phyloP scores from a whole-genome alignment of 805 yeast genomes.

The Tetrapisispora fleetii region DNA sequence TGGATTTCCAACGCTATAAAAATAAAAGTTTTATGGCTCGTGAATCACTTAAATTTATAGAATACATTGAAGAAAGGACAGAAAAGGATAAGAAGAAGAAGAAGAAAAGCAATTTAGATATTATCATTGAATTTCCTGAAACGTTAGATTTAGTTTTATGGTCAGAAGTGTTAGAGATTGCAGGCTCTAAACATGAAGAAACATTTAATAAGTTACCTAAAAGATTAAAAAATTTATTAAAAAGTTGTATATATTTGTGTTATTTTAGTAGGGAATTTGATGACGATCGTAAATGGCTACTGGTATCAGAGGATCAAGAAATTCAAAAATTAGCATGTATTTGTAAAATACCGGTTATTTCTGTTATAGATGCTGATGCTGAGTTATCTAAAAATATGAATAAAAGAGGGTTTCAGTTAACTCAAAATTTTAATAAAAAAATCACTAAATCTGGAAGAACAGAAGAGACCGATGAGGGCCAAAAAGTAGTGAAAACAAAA shows the following conservation, averaged over 20 bases:
- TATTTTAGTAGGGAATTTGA: constrained; percentile 31
- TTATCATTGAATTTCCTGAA: constrained; percentile 42
- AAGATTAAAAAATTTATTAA: constrained; percentile 43
- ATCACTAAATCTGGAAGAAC: constrained; percentile 15
- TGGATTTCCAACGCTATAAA: constrained; percentile 47
- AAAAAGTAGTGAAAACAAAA: constrained; percentile 32
- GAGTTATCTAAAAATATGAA: constrained; percentile 19
- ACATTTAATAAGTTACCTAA: constrained; percentile 34
- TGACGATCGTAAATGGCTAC: constrained; percentile 39
- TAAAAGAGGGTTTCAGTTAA: constrained; percentile 16
- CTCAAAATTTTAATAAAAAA: constrained; percentile 17
- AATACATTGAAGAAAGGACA: constrained; percentile 23
- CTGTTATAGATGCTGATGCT: constrained; percentile 23
- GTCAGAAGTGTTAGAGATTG: constrained; percentile 14
- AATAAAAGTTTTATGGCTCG: constrained; percentile 55
- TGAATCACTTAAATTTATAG: constrained; percentile 55
- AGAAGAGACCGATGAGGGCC: constrained; percentile 21
- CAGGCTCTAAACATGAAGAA: constrained; percentile 5
- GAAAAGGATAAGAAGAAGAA: not conserved
- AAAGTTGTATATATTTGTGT: constrained; percentile 49
- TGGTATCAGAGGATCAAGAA: constrained; percentile 52
- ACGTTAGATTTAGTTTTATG: constrained; percentile 19
- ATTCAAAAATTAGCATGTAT: constrained; percentile 48
- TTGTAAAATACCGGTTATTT: constrained; percentile 40
- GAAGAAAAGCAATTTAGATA: constrained; percentile 8